Evolutionary conservation across 306 rosid genomes (phyloP), one percentile per base, ranked within the genome.

Genomic region (Astragalus glycyphyllos): DNA sequence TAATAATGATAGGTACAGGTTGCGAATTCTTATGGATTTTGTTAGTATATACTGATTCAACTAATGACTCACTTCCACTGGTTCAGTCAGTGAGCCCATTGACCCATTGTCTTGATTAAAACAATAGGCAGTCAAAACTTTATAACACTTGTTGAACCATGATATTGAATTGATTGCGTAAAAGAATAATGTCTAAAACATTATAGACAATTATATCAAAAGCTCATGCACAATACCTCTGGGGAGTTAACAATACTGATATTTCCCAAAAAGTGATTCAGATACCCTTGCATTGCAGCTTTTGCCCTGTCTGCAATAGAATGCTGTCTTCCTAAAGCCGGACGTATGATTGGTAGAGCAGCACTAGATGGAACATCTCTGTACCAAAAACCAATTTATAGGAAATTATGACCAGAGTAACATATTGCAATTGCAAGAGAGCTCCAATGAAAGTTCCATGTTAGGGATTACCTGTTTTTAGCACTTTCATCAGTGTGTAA

Each of bases 311-410:
- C 97, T 46, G 99, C 88, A 29, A 95, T 83, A 60, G 96, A 91
- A 4, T 95, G 84, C 75, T 95, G 96, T 82, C 99, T 85, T 68
- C 97, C 97, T 65, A 95, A 59, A 71, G 96, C 96, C 14, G 99
- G 99, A 54, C 93, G 88, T 78, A 95, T 95, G 49, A 95, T 89
- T 50, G 97, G 96, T 58, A 95, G 84, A 57, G 97, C 97, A 31
- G 99, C 99, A 68, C 96, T 91, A 17, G 99, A 95, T 59, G 99
- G 99, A 82, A 95, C 97, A 75, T 95, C 96, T 87, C 99, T 95
- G 91, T 46, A 84, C 48, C 82, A 84, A 80, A 80, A 75, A 72
- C 9, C 74, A 74, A 70, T 49, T 17, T 20, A 57, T 60, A 80
- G 64, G 77, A 70, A 77, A 69, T 63, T 71, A 77, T 55, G 58